These are phyloP conservation scores for Knoxia roxburghii DNA, from an alignment of 257 asterid genomes.

Conservation along the genomic window DNA sequence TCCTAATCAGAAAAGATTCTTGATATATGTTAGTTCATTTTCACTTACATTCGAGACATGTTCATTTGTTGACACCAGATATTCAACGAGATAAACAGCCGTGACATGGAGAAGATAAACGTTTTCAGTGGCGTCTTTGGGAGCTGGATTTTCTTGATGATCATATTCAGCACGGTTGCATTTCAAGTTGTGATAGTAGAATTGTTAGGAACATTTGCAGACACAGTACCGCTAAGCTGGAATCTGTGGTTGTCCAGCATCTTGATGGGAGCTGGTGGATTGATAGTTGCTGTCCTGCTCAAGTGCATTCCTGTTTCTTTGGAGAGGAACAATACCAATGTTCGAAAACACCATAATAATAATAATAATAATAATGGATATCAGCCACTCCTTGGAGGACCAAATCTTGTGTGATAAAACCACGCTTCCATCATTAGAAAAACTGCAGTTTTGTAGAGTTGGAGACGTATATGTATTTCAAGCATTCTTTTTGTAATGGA, in stretches of 20 bases:
- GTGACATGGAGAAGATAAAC: slow-evolving; percentile 77
- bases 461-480: not conserved
- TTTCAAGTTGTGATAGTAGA: slow-evolving; percentile 68
- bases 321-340: not conserved
- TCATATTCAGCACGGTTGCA: slow-evolving; percentile 47
- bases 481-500: not conserved
- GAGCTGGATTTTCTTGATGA: slow-evolving; percentile 58
- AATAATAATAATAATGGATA: too few relatives aligned
- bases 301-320: slow-evolving; percentile 52
- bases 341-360: slow-evolving; percentile 42
- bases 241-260: slow-evolving; percentile 54
- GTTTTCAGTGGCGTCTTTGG: slow-evolving; percentile 51
- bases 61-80: slow-evolving; percentile 35
- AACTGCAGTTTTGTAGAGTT: not conserved
- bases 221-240: slow-evolving; percentile 52
- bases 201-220: slow-evolving; percentile 52
- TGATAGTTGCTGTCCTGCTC: slow-evolving; percentile 44
- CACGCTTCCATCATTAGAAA: not conserved
- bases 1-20: too few relatives aligned
- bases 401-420: slow-evolving; percentile 43
- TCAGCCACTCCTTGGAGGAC: slow-evolving; percentile 64
- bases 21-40: not conserved
- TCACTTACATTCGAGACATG: not conserved
- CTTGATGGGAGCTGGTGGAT: slow-evolving; percentile 45
- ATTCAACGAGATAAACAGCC: slow-evolving; percentile 81